Conservation (phyloP, 306 rosid genomes). For the Astragalus glycyphyllos region DNA sequence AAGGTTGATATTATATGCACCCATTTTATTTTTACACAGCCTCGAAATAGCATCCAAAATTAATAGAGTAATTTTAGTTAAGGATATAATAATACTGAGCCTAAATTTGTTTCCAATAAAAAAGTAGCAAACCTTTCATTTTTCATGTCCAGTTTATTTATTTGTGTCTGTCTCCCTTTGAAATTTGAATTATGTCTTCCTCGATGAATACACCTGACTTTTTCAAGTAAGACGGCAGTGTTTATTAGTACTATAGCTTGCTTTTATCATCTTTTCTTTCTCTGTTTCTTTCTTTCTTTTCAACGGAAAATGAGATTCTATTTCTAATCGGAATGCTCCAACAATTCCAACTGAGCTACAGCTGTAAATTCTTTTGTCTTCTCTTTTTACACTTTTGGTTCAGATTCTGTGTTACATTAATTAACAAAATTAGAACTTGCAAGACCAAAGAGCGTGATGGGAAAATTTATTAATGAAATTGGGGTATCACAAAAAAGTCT, state of each 20-base stretch:
- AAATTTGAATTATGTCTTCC: conserved; percentile 29
- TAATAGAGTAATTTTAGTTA: no score
- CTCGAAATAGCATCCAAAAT: no score
- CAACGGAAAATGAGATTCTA: conserved; percentile 22
- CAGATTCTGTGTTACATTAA: no score
- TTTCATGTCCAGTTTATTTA: not conserved
- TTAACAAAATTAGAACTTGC: no score
- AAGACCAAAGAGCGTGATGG: no score
- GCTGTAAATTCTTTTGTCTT: conserved; percentile 35
- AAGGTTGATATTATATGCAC: no score
- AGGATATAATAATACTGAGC: no score
- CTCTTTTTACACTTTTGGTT: no score
- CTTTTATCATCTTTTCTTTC: conserved; percentile 20
- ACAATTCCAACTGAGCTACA: conserved; percentile 34
- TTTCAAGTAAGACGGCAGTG: conserved; percentile 42
- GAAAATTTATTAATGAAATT: no score
- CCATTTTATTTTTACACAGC: no score
- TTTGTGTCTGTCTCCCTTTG: not conserved
- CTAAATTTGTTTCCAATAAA: not conserved
- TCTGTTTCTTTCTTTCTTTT: conserved; percentile 16
- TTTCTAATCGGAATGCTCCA: no score
- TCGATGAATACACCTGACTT: not conserved
- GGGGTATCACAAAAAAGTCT: no score
- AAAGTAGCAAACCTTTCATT: not conserved
- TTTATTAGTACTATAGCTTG: not conserved